phyloP scores from a whole-genome alignment of 257 asterid genomes.

The Plantago ovata region DNA sequence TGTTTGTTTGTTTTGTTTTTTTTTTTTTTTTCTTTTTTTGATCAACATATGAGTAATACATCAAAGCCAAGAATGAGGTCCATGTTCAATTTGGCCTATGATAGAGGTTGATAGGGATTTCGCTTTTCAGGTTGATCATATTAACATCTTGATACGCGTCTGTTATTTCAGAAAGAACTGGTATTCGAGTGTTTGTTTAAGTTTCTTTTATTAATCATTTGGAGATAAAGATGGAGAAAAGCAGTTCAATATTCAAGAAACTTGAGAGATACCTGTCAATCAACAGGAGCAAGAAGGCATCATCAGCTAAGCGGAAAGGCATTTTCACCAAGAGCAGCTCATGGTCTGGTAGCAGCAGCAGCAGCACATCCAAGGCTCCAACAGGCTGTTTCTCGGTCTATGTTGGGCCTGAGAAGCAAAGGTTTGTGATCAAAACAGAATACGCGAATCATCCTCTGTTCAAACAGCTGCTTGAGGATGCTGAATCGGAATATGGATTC shows the following conservation, averaged over 20 bases:
- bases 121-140: too few species aligned
- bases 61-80: slow-evolving; percentile 29
- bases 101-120: slow-evolving; percentile 32
- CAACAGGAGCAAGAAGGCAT: slow-evolving; percentile 9
- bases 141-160: too few species aligned
- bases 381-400: slow-evolving; percentile 59
- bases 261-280: slow-evolving; percentile 27
- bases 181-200: neutral
- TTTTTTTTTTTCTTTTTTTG: too few species aligned
- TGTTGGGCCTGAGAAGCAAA: slow-evolving; percentile 54
- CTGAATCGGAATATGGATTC: slow-evolving; percentile 67
- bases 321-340: slow-evolving; percentile 4
- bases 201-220: neutral
- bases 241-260: slow-evolving; percentile 14
- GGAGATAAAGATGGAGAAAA: slow-evolving; percentile 3
- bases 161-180: neutral
- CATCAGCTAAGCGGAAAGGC: neutral
- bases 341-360: neutral
- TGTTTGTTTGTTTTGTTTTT: too few species aligned
- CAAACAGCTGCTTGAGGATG: slow-evolving; percentile 71
- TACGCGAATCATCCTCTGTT: slow-evolving; percentile 56
- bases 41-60: slow-evolving; percentile 23
- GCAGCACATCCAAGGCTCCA: slow-evolving; percentile 22
- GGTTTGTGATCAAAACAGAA: slow-evolving; percentile 53
- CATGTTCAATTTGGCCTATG: slow-evolving; percentile 42